Evolutionary conservation across 2,329 filamentous ascomycete genomes (phyloP).

Genomic region (Fusarium sp.): DNA sequence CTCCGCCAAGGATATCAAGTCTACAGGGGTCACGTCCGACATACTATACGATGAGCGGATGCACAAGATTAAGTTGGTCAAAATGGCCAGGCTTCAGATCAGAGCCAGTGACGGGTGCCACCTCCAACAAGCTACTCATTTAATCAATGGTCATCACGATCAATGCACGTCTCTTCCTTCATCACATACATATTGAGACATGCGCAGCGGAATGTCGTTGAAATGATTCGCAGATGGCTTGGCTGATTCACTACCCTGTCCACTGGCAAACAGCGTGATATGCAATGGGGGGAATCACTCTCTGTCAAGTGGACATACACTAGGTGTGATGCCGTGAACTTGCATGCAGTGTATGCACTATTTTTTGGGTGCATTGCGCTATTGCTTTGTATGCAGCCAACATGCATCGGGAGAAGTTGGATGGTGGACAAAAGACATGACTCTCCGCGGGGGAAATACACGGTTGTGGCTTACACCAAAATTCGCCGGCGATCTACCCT

Average conservation of each 20-base stretch:
- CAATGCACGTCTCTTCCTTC: neutral
- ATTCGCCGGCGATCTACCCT: neutral
- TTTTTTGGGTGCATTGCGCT: neutral
- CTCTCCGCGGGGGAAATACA: neutral
- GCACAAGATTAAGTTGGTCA: neutral
- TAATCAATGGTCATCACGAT: neutral
- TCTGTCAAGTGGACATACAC: neutral
- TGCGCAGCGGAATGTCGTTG: neutral
- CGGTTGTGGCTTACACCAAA: neutral
- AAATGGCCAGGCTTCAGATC: neutral
- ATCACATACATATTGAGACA: slow-evolving; percentile 1
- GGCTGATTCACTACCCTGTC: neutral
- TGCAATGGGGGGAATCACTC: neutral
- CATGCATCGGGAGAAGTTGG: neutral
- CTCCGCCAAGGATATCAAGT: neutral
- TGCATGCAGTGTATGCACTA: neutral
- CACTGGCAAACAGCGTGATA: neutral
- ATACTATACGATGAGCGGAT: neutral
- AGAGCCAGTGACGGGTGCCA: neutral
- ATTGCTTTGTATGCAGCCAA: slow-evolving; percentile 16
- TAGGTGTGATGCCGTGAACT: neutral
- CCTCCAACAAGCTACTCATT: neutral
- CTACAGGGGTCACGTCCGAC: neutral
- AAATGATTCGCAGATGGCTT: neutral
- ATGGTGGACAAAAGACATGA: neutral